Base-by-base conservation (phyloP, 495 filamentous ascomycete species). In the Apodospora peruviana region DNA sequence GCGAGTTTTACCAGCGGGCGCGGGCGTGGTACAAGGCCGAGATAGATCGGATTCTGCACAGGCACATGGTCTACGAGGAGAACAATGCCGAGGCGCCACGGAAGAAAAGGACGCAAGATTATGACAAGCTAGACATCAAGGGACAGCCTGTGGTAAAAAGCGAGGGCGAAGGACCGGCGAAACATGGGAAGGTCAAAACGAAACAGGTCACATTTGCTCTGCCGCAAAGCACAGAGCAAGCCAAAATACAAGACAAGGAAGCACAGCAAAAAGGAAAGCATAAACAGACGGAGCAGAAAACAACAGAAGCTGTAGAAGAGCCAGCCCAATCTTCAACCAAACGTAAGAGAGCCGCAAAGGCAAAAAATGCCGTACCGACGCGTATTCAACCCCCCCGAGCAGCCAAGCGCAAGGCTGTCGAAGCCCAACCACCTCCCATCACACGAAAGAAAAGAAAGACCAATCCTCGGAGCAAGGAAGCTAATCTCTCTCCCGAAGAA, bases 11-110 rank as follows among this genome's bases (percentile, higher is more conserved):
- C 29, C 44, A 37, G n/a, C 53, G 60, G 0, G 58, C 51, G 0
- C 51, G 45, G 32, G 50, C 58, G 7, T 66, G 63, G 63, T 66
- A 62, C 52, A 66, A 62, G 42, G 58, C 58, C 38, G 61, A 64
- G 42, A 53, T 62, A 7, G 56, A 61, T 38, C 56, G 63, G 0
- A 22, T 47, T 2, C 2, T 53, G 4, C 56, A 64, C 18, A 22
- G 44, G 0, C 40, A 55, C 8, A 40, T 5, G 9, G 37, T 52
- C 2, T 27, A 32, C 7, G 19, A 47, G 51, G 55, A 56, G 20
- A 43, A 47, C 10, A 43, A 11, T 23, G 40, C 19, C 4, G 22
- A 14, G 22, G 0, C 18, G 17, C 7, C 10, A 29, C 25, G 7
- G 10, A 17, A 18, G 2, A 3, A 24, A 18, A 19, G 36, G 18